Evolutionary conservation across 192 early-diverging fungal genomes (phyloP), one percentile per base, ranked within the genome.

Genomic region (Backusella circina): DNA sequence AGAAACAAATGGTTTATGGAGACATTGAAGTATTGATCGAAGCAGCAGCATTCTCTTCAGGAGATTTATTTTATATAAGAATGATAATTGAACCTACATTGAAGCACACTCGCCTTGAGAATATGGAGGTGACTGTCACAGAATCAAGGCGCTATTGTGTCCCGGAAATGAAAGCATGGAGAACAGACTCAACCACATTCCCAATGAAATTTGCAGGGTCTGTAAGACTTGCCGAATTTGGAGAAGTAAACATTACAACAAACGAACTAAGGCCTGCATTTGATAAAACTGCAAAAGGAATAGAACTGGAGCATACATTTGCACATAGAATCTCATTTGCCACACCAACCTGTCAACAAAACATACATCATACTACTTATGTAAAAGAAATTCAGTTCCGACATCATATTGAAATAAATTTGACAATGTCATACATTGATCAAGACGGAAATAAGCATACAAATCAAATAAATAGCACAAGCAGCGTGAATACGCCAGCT

Each of bases 341-440:
- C 3, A 57, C 75, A 28, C 79, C 79, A 13, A 76, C 75, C 15
- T 80, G 79, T 70, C 28, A 76, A 5, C 75, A 75, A 33, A 80
- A 76, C 18, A 38, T 71, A 28, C 75, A 76, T 26, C 79, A 75
- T 23, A 68, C 79, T 18, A 80, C 79, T 41, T 66, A 70, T 21
- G 67, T 70, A 35, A 61, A 72, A 33, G 79, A 80, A 33, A 80
- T 80, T 16, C 64, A 72, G 36, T 72, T 80, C 35, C 39, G 74
- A 39, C 79, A 80, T 28, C 67, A 72, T 44, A 31, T 80, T 16
- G 50, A 72, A 21, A 76, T 80, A 47, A 66, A 70, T 61, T 39
- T 80, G 10, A 37, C 54, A 23, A 35, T 80, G 10, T 80, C 79
- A 5, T 69, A 76, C 18, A 28, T 61, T 10, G 76, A 77, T 47